Evolutionary conservation across 164 flowering plant species (phyloP), one percentile per base, ranked within the genome.

Genomic region (Aristolochia californica): DNA sequence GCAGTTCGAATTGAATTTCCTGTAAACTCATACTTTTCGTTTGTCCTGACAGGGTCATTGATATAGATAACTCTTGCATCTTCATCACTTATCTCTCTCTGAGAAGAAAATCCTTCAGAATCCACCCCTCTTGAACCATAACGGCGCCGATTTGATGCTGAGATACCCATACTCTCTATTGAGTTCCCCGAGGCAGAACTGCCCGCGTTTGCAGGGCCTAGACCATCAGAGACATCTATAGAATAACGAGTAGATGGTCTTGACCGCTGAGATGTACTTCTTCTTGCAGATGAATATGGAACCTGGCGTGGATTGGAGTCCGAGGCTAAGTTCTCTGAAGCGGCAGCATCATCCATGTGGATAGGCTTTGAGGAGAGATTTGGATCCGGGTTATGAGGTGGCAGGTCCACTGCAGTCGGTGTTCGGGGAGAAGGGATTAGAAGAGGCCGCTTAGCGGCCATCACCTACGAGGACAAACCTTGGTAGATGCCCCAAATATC

Each of bases 41-140:
- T 84, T 0, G 95, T 80, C 72, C 43, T 81, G 5, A 13, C 77
- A 0, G 91, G 87, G 45, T 90, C 91, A 67, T 82, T 74, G 24
- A 86, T 60, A 61, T 86, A 75, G 8, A 88, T 56, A 23, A 84
- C 15, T 67, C 99, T 76, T 1, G 96, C 84, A 75, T 88, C 88
- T 43, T 90, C 96, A 25, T 90, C 96, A 22, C 59, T 82, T 27
- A 94, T 81, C 75, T 89, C 99, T 58, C 70, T 87, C 70, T 74
- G 82, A 1, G 99, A 93, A 59, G 75, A 16, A 17, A 80, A 68
- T 4, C 66, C 77, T 43, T 83, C 91, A 4, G 91, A 83, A 1
- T 78, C 83, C 57, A 69, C 77, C 0, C 80, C 74, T 22, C 77
- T 68, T 0, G 95, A 88, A 16, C 88, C 91, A 58, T 77, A 64